Base-by-base conservation (phyloP, 495 filamentous ascomycete species). In the Aspergillus nanangensis region DNA sequence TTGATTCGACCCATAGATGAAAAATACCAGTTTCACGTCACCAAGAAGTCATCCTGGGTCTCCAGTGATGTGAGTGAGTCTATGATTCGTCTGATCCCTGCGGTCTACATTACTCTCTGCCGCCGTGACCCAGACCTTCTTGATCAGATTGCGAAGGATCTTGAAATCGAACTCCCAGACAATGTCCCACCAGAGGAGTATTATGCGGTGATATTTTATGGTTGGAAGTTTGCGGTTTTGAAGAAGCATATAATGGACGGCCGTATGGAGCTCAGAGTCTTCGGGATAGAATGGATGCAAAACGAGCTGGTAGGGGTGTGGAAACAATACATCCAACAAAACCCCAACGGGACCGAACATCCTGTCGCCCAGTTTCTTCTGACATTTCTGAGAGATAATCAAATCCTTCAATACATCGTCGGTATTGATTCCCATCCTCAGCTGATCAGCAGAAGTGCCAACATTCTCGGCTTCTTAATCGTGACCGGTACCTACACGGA, bases 381-480 rank as follows among this genome's bases (percentile, higher is more conserved):
- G 17, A 65, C 75, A 18, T 85, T 83, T 48, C 74, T 95, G 33
- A 65, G 81, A 20, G 52, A 72, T 3, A 80, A 80, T 35, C 79
- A 78, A 47, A 73, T 95, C 19, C 75, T 95, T 34, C 81, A 88
- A 37, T 95, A 97, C 61, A 78, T 98, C 21, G 81, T 97, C 44
- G 88, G 93, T 2, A 82, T 91, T 34, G 90, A 89, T 44, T 95
- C 93, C 14, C 93, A 97, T 57, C 87, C 88, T 5, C 88, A 95
- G 55, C 79, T 98, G 46, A 94, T 95, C 36, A 74, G 69, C 33
- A 79, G 88, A 49, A 86, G 87, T 57, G 75, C 75, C 47, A 95
- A 96, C 45, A 86, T 97, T 43, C 72, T 95, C 32, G 86, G 86
- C 0, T 97, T 96, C 48, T 74, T 97, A 38, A 76, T 89, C n/a